These are phyloP conservation scores for Coemansia sp. DNA, from an alignment of 192 early-diverging fungal genomes.

Conservation along the genomic window DNA sequence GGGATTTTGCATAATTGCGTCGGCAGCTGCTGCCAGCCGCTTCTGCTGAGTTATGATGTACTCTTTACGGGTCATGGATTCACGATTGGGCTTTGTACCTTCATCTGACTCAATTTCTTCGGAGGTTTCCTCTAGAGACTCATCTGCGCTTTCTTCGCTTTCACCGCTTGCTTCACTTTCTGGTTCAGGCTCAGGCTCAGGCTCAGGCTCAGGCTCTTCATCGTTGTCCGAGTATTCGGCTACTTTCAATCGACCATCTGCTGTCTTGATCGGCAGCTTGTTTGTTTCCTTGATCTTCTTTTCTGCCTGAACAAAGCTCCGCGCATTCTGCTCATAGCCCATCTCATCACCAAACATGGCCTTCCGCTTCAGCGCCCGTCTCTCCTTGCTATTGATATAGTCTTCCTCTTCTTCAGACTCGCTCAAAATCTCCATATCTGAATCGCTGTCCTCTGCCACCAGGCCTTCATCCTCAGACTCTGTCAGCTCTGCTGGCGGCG, in stretches of 20 bases:
- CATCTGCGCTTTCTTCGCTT: no score
- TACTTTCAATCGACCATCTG: constrained; percentile 51
- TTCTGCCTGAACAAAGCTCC: constrained; percentile 31
- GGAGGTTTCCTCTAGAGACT: no score
- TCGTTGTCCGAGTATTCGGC: constrained; percentile 56
- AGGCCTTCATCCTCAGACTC: constrained; percentile 28
- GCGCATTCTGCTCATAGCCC: constrained; percentile 38
- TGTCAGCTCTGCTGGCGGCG: constrained; percentile 9
- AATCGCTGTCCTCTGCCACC: constrained; percentile 14
- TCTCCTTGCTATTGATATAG: constrained; percentile 40
- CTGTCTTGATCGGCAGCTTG: constrained; percentile 58
- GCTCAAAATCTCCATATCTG: constrained; percentile 12
- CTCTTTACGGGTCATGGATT: constrained; percentile 56
- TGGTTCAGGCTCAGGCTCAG: not conserved
- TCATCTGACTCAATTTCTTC: no score
- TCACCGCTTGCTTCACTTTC: no score
- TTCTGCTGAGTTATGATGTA: constrained; percentile 67
- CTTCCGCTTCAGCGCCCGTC: constrained; percentile 45
- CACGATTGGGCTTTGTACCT: constrained; percentile 32
- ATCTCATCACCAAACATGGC: constrained; percentile 38
- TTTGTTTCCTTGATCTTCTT: constrained; percentile 46
- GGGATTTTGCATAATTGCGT: constrained; percentile 76
- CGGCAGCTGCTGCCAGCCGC: constrained; percentile 76
- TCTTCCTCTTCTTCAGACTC: constrained; percentile 9
- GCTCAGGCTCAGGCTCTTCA: constrained; percentile 6